Evolutionary conservation across 2,329 filamentous ascomycete genomes (phyloP).

Genomic region (Diaporthe ilicicola): DNA sequence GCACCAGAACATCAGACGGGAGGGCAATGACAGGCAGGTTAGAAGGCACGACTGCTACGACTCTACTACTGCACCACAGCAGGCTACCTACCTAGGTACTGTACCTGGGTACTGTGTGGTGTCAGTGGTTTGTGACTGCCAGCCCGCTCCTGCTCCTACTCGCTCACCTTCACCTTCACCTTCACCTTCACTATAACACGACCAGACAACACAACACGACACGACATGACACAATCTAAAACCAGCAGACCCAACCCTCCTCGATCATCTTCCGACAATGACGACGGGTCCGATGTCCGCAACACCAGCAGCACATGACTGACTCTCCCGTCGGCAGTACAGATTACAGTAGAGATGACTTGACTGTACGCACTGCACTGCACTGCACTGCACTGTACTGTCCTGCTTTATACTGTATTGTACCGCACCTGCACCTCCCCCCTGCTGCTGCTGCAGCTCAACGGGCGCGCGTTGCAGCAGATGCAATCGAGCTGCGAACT

Average conservation of each 20-base stretch:
- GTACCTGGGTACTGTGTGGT: no score
- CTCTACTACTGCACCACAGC: no score
- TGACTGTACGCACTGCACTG: not conserved
- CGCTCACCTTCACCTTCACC: not conserved
- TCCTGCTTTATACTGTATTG: not conserved
- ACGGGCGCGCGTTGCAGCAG: constrained; percentile 14
- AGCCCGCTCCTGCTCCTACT: no score
- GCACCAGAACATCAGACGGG: not conserved
- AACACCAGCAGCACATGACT: not conserved
- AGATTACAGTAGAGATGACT: not conserved
- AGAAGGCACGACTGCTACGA: not conserved
- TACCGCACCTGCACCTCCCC: not conserved
- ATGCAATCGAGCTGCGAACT: constrained; percentile 17
- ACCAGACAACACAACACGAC: not conserved
- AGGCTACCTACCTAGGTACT: no score
- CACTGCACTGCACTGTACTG: not conserved
- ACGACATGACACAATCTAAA: not conserved
- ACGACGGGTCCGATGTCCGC: not conserved
- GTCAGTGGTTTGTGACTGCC: no score
- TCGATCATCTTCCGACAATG: constrained; percentile 13
- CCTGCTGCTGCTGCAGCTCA: constrained; percentile 9
- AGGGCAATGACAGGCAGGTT: not conserved
- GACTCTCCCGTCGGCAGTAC: not conserved
- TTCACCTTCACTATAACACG: not conserved
- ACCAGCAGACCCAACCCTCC: not conserved